phyloP scores from a whole-genome alignment of 352 stramenopile species.

The Hyaloperonospora brassicae region DNA sequence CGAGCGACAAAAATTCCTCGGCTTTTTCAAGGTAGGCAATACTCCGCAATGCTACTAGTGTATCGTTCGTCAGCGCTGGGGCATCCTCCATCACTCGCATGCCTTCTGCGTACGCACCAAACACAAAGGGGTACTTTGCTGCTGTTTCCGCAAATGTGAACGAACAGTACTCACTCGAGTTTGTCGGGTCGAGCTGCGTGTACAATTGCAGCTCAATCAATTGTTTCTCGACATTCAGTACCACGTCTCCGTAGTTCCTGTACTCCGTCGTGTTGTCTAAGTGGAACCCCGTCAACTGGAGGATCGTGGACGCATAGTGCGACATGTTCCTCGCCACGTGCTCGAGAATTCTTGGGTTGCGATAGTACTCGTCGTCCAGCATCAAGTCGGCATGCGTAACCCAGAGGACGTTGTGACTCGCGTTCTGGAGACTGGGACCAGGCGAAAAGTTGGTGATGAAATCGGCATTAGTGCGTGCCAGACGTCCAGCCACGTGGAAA shows the following conservation, averaged over 20 bases:
- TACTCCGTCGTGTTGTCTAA: slow-evolving; percentile 19
- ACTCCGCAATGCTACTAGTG: slow-evolving; percentile 41
- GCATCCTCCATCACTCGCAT: slow-evolving; percentile 33
- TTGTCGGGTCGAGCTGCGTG: slow-evolving; percentile 17
- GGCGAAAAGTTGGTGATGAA: slow-evolving; percentile 71
- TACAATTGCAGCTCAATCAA: slow-evolving; percentile 26
- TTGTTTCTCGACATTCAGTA: slow-evolving; percentile 23
- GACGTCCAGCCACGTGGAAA: slow-evolving; percentile 31
- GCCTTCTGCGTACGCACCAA: slow-evolving; percentile 45
- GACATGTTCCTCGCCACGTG: slow-evolving; percentile 29
- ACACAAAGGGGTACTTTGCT: slow-evolving; percentile 37
- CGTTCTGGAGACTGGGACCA: slow-evolving; percentile 39
- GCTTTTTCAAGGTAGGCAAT: slow-evolving; percentile 41
- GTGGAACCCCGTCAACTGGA: slow-evolving; percentile 29
- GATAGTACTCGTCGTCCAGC: slow-evolving; percentile 85
- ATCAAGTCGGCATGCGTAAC: slow-evolving; percentile 65
- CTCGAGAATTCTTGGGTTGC: slow-evolving; percentile 44
- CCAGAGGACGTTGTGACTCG: slow-evolving; percentile 61
- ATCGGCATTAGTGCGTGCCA: slow-evolving; percentile 34
- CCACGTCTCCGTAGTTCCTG: slow-evolving; percentile 20
- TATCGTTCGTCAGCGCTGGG: slow-evolving; percentile 23
- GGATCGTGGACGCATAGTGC: slow-evolving; percentile 32
- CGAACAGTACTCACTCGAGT: slow-evolving; percentile 53
- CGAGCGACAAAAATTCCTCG: slow-evolving; percentile 28
- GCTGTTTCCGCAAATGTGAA: slow-evolving; percentile 50